A percentile compares a stretch with the other conserved stretches of the same genome.
Conservation (phyloP, 108 stramenopile genomes). For the Nitzschia sp. region DNA sequence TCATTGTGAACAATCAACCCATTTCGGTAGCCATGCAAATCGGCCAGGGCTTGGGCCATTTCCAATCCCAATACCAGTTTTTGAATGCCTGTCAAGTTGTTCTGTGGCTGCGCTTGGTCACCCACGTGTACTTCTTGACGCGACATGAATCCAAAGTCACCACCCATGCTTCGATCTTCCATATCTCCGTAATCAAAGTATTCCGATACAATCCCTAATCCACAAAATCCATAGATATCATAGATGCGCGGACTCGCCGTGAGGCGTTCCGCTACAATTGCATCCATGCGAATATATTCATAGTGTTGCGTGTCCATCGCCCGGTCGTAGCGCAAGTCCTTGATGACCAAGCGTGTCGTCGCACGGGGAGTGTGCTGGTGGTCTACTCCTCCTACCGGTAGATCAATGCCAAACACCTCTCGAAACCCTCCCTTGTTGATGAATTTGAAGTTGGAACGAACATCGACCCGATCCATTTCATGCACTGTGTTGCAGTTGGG, state of each 20-base stretch:
- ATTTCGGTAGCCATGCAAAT: constrained; percentile 58
- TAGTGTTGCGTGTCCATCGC: constrained; percentile 5
- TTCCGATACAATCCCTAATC: constrained; percentile 37
- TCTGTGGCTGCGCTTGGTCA: constrained; percentile 34
- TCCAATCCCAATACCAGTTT: constrained; percentile 56
- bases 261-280: constrained; percentile 73
- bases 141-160: constrained; percentile 15
- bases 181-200: constrained; percentile 30
- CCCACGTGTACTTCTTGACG: constrained; percentile 1
- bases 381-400: constrained; percentile 12
- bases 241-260: constrained; percentile 58
- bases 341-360: constrained; percentile 12
- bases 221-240: constrained; percentile 79
- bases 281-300: constrained; percentile 64
- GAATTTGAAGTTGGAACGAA: not conserved
- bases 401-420: constrained; percentile 45
- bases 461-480: constrained; percentile 13
- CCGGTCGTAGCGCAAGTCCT: constrained; percentile 14
- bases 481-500: constrained; percentile 20
- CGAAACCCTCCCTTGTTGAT: constrained; percentile 50
- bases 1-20: constrained; percentile 77
- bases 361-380: constrained; percentile 18
- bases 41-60: constrained; percentile 76
- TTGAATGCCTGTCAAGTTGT: constrained; percentile 54
- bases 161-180: constrained; percentile 16